phyloP scores from a whole-genome alignment of 768 basidiomycete genomes.

The Cystofilobasidium macerans region DNA sequence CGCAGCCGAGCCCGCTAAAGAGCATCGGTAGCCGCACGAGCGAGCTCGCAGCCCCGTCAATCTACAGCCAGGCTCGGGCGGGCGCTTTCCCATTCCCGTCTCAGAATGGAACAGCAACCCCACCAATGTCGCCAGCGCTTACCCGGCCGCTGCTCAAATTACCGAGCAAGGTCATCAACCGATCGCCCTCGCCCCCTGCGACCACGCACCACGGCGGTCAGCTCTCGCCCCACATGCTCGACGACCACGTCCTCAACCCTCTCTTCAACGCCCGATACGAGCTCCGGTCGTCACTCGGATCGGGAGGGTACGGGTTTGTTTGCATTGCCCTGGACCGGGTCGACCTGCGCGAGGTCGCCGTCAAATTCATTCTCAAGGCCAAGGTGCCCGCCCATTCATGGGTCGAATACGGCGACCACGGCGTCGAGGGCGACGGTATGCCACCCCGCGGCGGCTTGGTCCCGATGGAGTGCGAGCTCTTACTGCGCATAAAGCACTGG shows the following conservation, averaged over 20 bases:
- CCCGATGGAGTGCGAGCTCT: slow-evolving; percentile 70
- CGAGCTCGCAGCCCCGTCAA: not conserved
- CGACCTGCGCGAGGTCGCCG: slow-evolving; percentile 62
- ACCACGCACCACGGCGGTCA: not conserved
- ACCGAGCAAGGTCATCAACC: not conserved
- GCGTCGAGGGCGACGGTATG: slow-evolving; percentile 25
- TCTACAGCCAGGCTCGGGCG: not conserved
- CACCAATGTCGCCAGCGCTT: not conserved
- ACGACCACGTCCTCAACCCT: slow-evolving; percentile 29
- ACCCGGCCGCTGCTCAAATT: not conserved
- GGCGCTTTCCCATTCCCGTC: slow-evolving; percentile 8
- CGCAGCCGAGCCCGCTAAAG: not conserved
- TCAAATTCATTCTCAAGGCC: slow-evolving; percentile 86
- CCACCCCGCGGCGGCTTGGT: slow-evolving; percentile 36
- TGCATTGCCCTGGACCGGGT: slow-evolving; percentile 64
- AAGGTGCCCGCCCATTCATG: slow-evolving; percentile 31
- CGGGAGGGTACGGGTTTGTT: slow-evolving; percentile 90
- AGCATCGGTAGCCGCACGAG: not conserved
- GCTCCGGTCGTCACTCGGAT: slow-evolving; percentile 49
- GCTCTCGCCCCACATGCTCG: slow-evolving; percentile 27
- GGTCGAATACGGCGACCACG: slow-evolving; percentile 34
- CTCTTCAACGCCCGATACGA: slow-evolving; percentile 35
- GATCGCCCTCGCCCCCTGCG: not conserved
- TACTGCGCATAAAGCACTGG: slow-evolving; percentile 62
- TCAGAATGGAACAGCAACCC: slow-evolving; percentile 3